Evolutionary conservation across 352 stramenopile species (phyloP).

Genomic region (Pythium volutum): DNA sequence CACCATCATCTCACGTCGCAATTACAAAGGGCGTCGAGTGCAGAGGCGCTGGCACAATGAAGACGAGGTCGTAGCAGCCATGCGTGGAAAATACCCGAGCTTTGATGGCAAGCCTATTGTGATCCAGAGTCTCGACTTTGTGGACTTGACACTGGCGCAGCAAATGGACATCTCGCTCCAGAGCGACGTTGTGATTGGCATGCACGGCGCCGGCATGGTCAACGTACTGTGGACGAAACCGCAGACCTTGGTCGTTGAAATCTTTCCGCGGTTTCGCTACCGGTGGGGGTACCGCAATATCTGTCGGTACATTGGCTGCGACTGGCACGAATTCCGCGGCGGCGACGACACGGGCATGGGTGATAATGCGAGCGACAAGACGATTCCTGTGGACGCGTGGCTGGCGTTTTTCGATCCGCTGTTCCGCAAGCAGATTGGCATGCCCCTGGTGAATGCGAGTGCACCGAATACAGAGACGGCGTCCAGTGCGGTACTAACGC

Average conservation of each 20-base stretch:
- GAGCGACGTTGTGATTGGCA: slow-evolving; percentile 77
- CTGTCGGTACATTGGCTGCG: slow-evolving; percentile 65
- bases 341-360: slow-evolving; percentile 28
- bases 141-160: slow-evolving; percentile 43
- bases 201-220: slow-evolving; percentile 79
- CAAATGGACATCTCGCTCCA: slow-evolving; percentile 64
- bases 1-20: slow-evolving; percentile 28
- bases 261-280: slow-evolving; percentile 51
- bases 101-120: slow-evolving; percentile 20
- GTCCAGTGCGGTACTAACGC: background rate
- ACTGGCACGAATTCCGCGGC: slow-evolving; percentile 49
- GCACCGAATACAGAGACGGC: background rate
- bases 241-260: slow-evolving; percentile 58
- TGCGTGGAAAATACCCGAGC: slow-evolving; percentile 19
- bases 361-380: slow-evolving; percentile 54
- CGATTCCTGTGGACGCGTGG: slow-evolving; percentile 52
- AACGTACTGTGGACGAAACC: slow-evolving; percentile 68
- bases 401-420: slow-evolving; percentile 47
- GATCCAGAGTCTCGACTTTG: slow-evolving; percentile 69
- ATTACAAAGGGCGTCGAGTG: slow-evolving; percentile 22
- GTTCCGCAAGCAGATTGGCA: slow-evolving; percentile 20
- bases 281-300: slow-evolving; percentile 78
- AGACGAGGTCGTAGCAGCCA: slow-evolving; percentile 15
- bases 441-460: background rate
- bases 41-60: slow-evolving; percentile 33